Evolutionary conservation across 1,284 basidiomycete genomes (phyloP).

Genomic region (Tremellales sp.): DNA sequence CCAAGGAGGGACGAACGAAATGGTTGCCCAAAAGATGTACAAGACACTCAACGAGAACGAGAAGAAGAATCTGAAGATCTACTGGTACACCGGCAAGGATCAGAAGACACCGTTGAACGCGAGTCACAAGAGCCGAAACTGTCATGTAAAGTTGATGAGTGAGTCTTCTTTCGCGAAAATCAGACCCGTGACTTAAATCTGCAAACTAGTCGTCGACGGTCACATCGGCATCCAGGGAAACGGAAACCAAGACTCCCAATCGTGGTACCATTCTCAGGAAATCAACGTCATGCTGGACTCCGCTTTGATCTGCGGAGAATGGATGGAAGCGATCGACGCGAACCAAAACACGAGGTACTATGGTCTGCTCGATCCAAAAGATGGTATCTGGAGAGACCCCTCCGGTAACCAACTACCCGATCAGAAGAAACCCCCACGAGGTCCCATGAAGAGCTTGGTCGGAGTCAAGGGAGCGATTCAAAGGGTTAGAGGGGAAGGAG

Average conservation of each 20-base stretch:
- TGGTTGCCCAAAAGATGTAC: slow-evolving; percentile 64
- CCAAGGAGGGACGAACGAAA: slow-evolving; percentile 70
- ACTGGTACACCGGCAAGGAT: slow-evolving; percentile 58
- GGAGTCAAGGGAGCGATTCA: slow-evolving; percentile 33
- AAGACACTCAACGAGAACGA: slow-evolving; percentile 50
- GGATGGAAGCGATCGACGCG: slow-evolving; percentile 57
- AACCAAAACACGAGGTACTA: slow-evolving; percentile 66
- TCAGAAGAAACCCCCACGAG: slow-evolving; percentile 17
- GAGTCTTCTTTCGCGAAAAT: slow-evolving; percentile 5
- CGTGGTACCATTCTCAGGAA: slow-evolving; percentile 72
- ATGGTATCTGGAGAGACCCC: slow-evolving; percentile 34
- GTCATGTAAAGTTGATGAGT: slow-evolving; percentile 67
- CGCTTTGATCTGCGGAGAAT: slow-evolving; percentile 57
- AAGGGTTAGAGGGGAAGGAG: slow-evolving; percentile 28
- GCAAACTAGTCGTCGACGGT: slow-evolving; percentile 50
- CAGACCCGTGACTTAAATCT: neutral
- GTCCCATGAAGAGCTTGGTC: slow-evolving; percentile 23
- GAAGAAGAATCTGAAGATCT: slow-evolving; percentile 57
- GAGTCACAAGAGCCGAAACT: slow-evolving; percentile 61
- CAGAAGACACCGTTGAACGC: slow-evolving; percentile 64
- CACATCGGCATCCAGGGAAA: slow-evolving; percentile 56
- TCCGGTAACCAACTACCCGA: slow-evolving; percentile 17
- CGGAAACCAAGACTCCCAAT: slow-evolving; percentile 57
- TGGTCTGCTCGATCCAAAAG: slow-evolving; percentile 46
- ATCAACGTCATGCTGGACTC: slow-evolving; percentile 68